A percentile compares a stretch with the other conserved stretches of the same genome.
These are phyloP conservation scores for Salix arbutifolia DNA, from an alignment of 345 rosid genomes.

Conservation along the genomic window DNA sequence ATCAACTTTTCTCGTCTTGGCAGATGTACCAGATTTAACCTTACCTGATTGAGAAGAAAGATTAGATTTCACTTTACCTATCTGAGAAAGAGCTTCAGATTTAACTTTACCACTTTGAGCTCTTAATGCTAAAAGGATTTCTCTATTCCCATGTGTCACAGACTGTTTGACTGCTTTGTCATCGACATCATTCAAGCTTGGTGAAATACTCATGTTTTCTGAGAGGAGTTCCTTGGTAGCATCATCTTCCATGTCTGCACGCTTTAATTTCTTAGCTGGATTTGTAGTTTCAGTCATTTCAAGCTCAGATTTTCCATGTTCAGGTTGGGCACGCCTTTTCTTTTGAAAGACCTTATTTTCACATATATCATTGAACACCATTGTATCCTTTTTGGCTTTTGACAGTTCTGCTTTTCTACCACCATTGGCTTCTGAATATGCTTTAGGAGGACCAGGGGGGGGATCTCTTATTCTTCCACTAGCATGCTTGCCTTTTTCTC, in stretches of 20 bases:
- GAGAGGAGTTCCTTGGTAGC: slow-evolving; percentile 21
- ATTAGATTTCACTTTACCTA: slow-evolving; percentile 8
- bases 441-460: slow-evolving; percentile 26
- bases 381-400: slow-evolving; percentile 31
- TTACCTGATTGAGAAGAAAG: neutral
- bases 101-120: slow-evolving; percentile 23
- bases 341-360: slow-evolving; percentile 30
- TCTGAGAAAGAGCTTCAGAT: slow-evolving; percentile 3
- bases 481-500: slow-evolving; percentile 26
- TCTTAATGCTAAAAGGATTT: slow-evolving; percentile 39
- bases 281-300: slow-evolving; percentile 33
- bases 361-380: slow-evolving; percentile 27
- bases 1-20: slow-evolving; percentile 7
- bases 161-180: slow-evolving; percentile 34
- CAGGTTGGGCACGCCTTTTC: slow-evolving; percentile 41
- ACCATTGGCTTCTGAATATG: slow-evolving; percentile 27
- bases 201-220: slow-evolving; percentile 28
- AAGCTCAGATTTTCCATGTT: slow-evolving; percentile 34
- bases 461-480: slow-evolving; percentile 24
- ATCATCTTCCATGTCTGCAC: slow-evolving; percentile 33
- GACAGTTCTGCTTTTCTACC: slow-evolving; percentile 28
- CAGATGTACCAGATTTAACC: slow-evolving; percentile 27
- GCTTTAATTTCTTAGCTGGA: slow-evolving; percentile 50
- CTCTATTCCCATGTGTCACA: slow-evolving; percentile 30
- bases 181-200: slow-evolving; percentile 23